Base-by-base conservation (phyloP, 495 filamentous ascomycete genomes). In the Schizothecium vesticola region DNA sequence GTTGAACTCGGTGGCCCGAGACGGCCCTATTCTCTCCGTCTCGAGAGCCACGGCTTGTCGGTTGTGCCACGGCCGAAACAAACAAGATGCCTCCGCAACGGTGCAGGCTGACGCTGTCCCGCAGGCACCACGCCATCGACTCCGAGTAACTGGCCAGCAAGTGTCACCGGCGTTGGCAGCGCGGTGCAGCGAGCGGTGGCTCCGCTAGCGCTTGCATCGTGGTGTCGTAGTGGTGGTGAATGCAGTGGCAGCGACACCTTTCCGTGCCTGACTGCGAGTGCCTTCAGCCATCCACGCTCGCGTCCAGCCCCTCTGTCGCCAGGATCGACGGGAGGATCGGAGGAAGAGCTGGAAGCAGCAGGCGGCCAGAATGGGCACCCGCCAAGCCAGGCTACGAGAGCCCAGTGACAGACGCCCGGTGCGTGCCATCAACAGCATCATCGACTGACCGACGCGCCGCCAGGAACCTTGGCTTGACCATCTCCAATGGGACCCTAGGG, bases 391-490 rank as follows among this genome's bases (percentile, higher is more conserved):
- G 60, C 60, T 33, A 62, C 26, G 24, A 62, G 33, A 29, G 25
- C 26, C 60, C 26, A 62, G 26, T 26, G 33, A 51, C 43, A 51
- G 43, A 51, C 43, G 43, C 16, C 19, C 16, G 43, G 43, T n/a
- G 43, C 12, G 13, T 61, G 33, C 33, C 36, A 55, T 70, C 26
- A 64, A n/a, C 68, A 70, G 8, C 43, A 51, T 51, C 43, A 51
- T 8, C 16, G 36, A 8, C 43, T 19, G 43, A 19, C 43, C 43
- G 43, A 51, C 43, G 43, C 43, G 43, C 43, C 43, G 43, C 43
- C 43, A 51, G 43, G 43, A 51, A 51, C 43, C 43, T 43, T 43
- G 36, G 36, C 36, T 43, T 43, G 36, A 10, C 36, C 16, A n/a
- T 51, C 43, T 1, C 43, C 43, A 51, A 51, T 51, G 43, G 43